Evolutionary conservation across 768 basidiomycete species (phyloP), one percentile per base, ranked within the genome.

Genomic region (Boletus rubroflammeus): DNA sequence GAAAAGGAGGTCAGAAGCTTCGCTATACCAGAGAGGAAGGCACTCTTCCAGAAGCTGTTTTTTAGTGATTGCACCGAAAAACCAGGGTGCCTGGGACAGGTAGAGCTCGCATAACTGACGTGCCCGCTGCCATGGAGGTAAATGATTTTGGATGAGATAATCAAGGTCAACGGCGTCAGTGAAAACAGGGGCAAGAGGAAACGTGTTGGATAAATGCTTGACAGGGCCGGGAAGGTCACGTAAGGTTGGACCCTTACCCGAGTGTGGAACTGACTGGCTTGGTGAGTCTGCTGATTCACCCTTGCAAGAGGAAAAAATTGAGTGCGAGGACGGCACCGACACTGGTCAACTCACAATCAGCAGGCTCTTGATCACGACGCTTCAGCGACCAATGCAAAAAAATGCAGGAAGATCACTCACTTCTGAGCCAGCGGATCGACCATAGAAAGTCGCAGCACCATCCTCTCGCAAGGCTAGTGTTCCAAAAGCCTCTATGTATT

Each of bases 71-170:
- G 86, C 83, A 21, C 86, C 84, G 54, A 87, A 88, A 64, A 89
- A 88, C 88, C 88, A 90, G 0, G 85, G 84, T 3, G 87, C 85
- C 62, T 86, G 83, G n/a, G 84, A 83, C 38, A 89, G 77, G 67
- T 90, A 90, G 13, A 87, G 74, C n/a, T 82, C 78, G 59, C 78
- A 79, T 32, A 90, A 75, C 31, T 81, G 77, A 42, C 69, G 73
- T 0, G 84, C 82, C 35, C 85, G 83, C 8, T 70, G 64, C 77
- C 81, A 85, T 0, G 79, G 67, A 0, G 88, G 88, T 1, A 89
- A 76, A 62, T 81, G 78, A 15, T 70, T 64, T 38, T 74, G 66
- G 19, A 82, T 61, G 58, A 85, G 71, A 53, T 74, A 72, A 52
- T 78, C 67, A 38, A 82, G 62, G 58, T 80, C 75, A 53, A 77